Evolutionary conservation across 2,329 filamentous ascomycete species (phyloP).

Genomic region (Botryosphaeria dothidea): DNA sequence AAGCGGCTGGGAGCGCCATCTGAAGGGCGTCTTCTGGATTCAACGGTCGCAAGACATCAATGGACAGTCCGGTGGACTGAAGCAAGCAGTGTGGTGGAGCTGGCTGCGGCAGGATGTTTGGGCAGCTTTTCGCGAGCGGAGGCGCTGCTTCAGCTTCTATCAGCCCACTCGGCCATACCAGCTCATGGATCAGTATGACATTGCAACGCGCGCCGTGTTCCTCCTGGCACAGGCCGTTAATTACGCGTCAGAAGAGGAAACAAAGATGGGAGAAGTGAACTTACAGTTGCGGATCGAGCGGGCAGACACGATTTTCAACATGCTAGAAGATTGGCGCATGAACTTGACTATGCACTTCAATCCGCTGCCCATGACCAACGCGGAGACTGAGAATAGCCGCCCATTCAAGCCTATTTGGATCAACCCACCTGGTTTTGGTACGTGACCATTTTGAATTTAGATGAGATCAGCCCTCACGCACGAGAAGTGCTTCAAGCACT

Average conservation of each 20-base stretch:
- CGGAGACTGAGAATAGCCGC: conserved; percentile 2
- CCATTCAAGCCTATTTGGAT: conserved; percentile 54
- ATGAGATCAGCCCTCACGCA: not conserved
- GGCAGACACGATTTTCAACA: conserved; percentile 48
- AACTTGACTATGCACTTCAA: conserved; percentile 48
- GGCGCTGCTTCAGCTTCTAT: conserved; percentile 61
- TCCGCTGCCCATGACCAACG: conserved; percentile 36
- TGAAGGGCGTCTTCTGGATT: conserved; percentile 68
- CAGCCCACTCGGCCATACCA: conserved; percentile 51
- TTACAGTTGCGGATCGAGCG: conserved; percentile 47
- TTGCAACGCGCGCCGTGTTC: conserved; percentile 56
- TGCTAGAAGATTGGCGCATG: conserved; percentile 53
- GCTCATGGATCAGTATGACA: conserved; percentile 54
- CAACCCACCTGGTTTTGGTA: conserved; percentile 48
- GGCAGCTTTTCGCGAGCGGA: conserved; percentile 62
- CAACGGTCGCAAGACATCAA: conserved; percentile 63
- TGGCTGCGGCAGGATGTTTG: conserved; percentile 68
- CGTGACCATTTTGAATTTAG: conserved; percentile 13
- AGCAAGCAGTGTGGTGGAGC: conserved; percentile 64
- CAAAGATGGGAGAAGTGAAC: conserved; percentile 43
- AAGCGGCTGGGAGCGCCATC: conserved; percentile 61
- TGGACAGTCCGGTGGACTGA: conserved; percentile 58
- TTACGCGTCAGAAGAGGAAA: conserved; percentile 57
- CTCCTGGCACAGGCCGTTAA: conserved; percentile 60
- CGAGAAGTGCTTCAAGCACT: not conserved